Percentiles rank a stretch among this genome's conserved stretches.
These are phyloP conservation scores for Ophiostoma ips DNA, from an alignment of 2,329 filamentous ascomycete species.

Conservation along the genomic window DNA sequence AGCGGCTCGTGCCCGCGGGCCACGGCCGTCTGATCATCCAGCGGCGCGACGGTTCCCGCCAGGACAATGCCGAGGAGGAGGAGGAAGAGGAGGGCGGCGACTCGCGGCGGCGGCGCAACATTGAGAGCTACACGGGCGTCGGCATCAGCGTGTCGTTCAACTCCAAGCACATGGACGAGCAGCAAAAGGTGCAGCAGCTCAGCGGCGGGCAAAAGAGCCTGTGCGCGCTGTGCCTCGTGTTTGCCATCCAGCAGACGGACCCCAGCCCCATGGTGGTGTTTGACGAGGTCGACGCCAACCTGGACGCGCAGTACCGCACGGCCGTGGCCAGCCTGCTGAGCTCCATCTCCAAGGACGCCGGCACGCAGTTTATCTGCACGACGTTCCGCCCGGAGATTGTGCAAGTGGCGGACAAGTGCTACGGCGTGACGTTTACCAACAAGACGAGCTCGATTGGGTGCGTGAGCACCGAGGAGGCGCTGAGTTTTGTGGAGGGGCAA, in stretches of 20 bases:
- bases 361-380: conserved; percentile 88
- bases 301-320: conserved; percentile 94
- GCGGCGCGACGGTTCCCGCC: conserved; percentile 60
- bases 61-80: conserved; percentile 54
- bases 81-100: conserved; percentile 33
- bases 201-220: conserved; percentile 97
- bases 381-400: conserved; percentile 97
- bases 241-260: conserved; percentile 96
- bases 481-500: conserved; percentile 90
- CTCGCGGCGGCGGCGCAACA: conserved; percentile 43
- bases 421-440: conserved; percentile 84
- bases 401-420: conserved; percentile 90
- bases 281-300: conserved; percentile 95
- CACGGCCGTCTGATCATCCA: conserved; percentile 88
- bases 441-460: conserved; percentile 94
- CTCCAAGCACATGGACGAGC: conserved; percentile 86
- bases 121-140: conserved; percentile 93
- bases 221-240: conserved; percentile 92
- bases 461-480: conserved; percentile 70
- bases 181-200: conserved; percentile 93
- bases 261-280: conserved; percentile 98
- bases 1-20: conserved; percentile 86
- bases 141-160: conserved; percentile 98
- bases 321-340: conserved; percentile 83
- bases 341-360: conserved; percentile 54